Evolutionary conservation across 192 early-diverging fungal genomes (phyloP).

Genomic region (Backusella tuberculispora): DNA sequence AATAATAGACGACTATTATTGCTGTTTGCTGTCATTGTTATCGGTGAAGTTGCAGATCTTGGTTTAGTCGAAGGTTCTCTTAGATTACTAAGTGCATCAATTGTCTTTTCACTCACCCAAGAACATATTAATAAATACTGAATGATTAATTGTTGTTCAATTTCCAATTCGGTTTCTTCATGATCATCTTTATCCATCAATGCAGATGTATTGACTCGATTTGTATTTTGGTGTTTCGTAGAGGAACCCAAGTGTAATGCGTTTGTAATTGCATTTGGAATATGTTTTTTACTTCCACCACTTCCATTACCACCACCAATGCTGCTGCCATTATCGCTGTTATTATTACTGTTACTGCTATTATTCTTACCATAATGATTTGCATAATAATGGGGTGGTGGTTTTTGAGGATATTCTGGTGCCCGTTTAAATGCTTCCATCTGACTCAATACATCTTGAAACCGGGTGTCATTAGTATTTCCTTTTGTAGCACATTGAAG

Average conservation of each 20-base stretch:
- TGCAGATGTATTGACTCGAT: constrained; percentile 24
- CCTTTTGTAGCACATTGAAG: constrained; percentile 65
- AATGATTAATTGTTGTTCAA: constrained; percentile 61
- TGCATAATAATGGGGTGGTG: constrained; percentile 43
- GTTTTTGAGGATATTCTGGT: constrained; percentile 56
- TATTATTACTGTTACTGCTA: not conserved
- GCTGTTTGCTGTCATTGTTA: not conserved
- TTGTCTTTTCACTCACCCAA: constrained; percentile 74
- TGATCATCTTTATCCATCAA: constrained; percentile 44
- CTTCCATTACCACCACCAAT: constrained; percentile 31
- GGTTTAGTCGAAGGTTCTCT: constrained; percentile 56
- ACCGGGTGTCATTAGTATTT: constrained; percentile 50
- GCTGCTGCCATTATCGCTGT: too few species aligned
- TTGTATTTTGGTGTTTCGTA: constrained; percentile 33
- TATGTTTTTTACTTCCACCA: constrained; percentile 48
- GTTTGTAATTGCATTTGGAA: constrained; percentile 52
- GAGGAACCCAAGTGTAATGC: constrained; percentile 45
- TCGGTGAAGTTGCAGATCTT: not conserved
- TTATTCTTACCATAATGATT: not conserved
- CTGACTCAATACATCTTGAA: constrained; percentile 61
- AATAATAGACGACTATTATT: not conserved
- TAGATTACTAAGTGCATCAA: constrained; percentile 70
- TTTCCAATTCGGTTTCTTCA: constrained; percentile 58
- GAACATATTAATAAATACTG: constrained; percentile 74
- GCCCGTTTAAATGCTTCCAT: constrained; percentile 60